Evolutionary conservation across 2,329 filamentous ascomycete genomes (phyloP).

Genomic region (Nemania diffusa): DNA sequence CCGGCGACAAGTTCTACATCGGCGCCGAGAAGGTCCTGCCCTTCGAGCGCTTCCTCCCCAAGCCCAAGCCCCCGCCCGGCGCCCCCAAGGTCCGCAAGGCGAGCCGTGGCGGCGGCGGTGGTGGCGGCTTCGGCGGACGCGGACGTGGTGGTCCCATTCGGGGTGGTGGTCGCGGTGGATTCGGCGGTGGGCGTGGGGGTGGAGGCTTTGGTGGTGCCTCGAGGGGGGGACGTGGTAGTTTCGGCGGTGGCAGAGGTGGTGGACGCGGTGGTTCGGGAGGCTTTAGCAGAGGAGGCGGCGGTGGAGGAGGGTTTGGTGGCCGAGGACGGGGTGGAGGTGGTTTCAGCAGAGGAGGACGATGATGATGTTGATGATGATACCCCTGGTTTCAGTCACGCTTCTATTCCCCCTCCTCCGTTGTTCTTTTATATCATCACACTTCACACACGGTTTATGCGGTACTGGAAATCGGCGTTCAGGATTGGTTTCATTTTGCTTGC

Average conservation of each 20-base stretch:
- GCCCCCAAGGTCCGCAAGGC: constrained; percentile 73
- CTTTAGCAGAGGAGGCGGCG: constrained; percentile 42
- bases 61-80: constrained; percentile 80
- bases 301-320: constrained; percentile 41
- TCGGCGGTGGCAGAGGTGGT: constrained; percentile 30
- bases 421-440: constrained; percentile 23
- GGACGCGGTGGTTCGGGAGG: constrained; percentile 10
- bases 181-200: constrained; percentile 23
- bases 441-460: constrained; percentile 38
- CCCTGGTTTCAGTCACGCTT: constrained; percentile 20
- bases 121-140: no score
- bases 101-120: constrained; percentile 74
- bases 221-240: constrained; percentile 42
- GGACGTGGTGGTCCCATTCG: constrained; percentile 49
- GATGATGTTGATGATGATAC: constrained; percentile 29
- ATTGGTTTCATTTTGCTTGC: constrained; percentile 28
- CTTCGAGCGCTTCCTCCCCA: constrained; percentile 94
- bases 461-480: constrained; percentile 44
- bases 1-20: constrained; percentile 97
- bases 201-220: constrained; percentile 46
- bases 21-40: constrained; percentile 93
- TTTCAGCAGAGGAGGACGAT: constrained; percentile 41
- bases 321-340: constrained; percentile 40
- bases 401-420: constrained; percentile 14
- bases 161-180: constrained; percentile 64